These are phyloP conservation scores for Talaromyces stipitatus DNA, from an alignment of 495 filamentous ascomycete species.

Conservation along the genomic window DNA sequence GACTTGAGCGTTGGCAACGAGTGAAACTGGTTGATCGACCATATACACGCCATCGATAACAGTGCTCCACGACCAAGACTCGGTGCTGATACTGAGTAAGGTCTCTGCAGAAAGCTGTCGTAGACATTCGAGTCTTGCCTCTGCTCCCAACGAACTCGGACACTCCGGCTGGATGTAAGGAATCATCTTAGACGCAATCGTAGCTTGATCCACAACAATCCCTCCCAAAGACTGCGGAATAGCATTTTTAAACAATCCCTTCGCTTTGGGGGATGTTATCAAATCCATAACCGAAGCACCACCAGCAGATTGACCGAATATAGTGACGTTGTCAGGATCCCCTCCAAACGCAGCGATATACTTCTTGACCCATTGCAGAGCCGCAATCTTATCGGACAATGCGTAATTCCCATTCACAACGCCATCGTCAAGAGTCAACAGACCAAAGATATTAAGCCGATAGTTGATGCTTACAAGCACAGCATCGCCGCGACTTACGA, in stretches of 20 bases:
- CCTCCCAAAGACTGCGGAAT: constrained; percentile 17
- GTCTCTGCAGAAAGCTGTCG: not conserved
- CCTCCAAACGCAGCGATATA: constrained; percentile 45
- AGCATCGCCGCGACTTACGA: constrained; percentile 39
- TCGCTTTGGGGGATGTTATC: constrained; percentile 27
- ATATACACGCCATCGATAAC: not conserved
- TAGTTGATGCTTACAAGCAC: constrained; percentile 44
- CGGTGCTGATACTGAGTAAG: constrained; percentile 1
- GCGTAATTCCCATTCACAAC: constrained; percentile 30
- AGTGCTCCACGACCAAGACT: not conserved
- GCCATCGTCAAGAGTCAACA: constrained; percentile 21
- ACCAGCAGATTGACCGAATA: constrained; percentile 49
- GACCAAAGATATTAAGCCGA: constrained; percentile 35
- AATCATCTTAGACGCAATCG: not conserved
- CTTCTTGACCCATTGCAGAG: constrained; percentile 42
- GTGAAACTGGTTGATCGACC: not conserved
- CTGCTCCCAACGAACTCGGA: not conserved
- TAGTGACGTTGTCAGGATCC: constrained; percentile 38
- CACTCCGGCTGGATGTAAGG: not conserved
- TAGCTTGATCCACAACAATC: not conserved
- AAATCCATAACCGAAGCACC: constrained; percentile 46
- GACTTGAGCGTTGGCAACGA: not conserved
- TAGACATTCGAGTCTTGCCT: not conserved
- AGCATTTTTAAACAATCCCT: constrained; percentile 24
- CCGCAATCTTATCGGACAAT: constrained; percentile 30